These are phyloP conservation scores for Lentinula sp. DNA, from an alignment of 768 basidiomycete genomes.

Conservation along the genomic window DNA sequence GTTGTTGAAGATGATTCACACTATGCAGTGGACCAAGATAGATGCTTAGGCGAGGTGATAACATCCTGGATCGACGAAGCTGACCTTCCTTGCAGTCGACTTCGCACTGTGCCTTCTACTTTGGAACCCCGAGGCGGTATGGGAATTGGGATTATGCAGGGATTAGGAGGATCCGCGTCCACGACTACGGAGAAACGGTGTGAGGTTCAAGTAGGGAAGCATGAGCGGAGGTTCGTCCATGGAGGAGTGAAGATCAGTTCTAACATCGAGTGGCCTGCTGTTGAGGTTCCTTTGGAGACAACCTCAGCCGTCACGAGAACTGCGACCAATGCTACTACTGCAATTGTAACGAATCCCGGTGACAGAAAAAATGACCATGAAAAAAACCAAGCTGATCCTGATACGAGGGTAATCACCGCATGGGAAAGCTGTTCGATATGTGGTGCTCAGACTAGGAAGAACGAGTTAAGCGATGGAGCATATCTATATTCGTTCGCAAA, in stretches of 20 bases:
- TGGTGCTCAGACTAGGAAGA: slow-evolving; percentile 23
- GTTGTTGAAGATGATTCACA: background rate
- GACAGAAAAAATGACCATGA: background rate
- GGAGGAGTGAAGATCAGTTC: slow-evolving; percentile 22
- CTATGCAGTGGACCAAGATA: background rate
- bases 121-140: background rate
- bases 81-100: background rate
- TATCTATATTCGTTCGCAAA: slow-evolving; percentile 52
- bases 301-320: background rate
- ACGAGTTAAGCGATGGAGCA: slow-evolving; percentile 39
- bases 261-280: slow-evolving; percentile 7
- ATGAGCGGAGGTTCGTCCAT: slow-evolving; percentile 31
- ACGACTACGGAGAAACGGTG: slow-evolving; percentile 12
- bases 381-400: background rate
- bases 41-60: background rate
- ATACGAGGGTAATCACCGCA: slow-evolving; percentile 16
- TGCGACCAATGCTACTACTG: background rate
- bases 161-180: background rate
- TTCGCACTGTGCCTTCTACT: background rate
- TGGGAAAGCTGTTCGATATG: slow-evolving; percentile 51
- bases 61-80: slow-evolving; percentile 2
- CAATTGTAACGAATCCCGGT: background rate
- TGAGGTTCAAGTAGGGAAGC: slow-evolving; percentile 19
- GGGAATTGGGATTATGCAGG: background rate
- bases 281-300: background rate